phyloP scores from a whole-genome alignment of 2,329 filamentous ascomycete species.

The Epichloe baconii region DNA sequence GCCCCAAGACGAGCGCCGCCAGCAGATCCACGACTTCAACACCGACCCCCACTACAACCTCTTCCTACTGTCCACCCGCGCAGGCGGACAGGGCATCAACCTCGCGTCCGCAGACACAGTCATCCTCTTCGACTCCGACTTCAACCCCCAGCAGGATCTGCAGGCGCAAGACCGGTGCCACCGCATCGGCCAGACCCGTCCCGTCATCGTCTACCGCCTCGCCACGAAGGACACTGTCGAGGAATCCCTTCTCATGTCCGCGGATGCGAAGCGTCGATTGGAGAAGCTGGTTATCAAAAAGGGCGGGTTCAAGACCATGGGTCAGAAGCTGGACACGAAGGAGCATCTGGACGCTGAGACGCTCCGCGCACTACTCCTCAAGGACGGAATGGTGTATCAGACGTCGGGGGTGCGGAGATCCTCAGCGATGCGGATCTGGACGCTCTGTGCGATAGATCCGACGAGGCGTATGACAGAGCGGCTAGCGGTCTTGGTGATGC shows the following conservation, averaged over 20 bases:
- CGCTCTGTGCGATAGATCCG: slow-evolving; percentile 63
- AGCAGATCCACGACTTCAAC: slow-evolving; percentile 65
- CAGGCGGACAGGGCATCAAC: slow-evolving; percentile 92
- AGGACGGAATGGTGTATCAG: slow-evolving; percentile 57
- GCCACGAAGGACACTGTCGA: slow-evolving; percentile 91
- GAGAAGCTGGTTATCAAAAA: slow-evolving; percentile 96
- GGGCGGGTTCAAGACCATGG: slow-evolving; percentile 64
- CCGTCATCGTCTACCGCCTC: slow-evolving; percentile 86
- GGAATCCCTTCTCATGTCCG: slow-evolving; percentile 71
- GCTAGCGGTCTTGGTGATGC: slow-evolving; percentile 66
- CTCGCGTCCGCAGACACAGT: slow-evolving; percentile 85
- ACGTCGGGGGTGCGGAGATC: slow-evolving; percentile 49
- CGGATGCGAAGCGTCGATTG: slow-evolving; percentile 79
- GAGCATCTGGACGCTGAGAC: slow-evolving; percentile 47
- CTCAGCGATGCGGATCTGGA: slow-evolving; percentile 65
- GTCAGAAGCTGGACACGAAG: slow-evolving; percentile 41
- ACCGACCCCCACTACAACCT: slow-evolving; percentile 51
- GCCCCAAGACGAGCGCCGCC: slow-evolving; percentile 55
- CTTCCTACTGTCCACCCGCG: slow-evolving; percentile 80
- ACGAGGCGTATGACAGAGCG: slow-evolving; percentile 53
- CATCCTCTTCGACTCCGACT: slow-evolving; percentile 76
- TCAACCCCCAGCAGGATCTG: slow-evolving; percentile 94
- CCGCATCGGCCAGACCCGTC: slow-evolving; percentile 82
- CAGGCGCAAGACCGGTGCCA: slow-evolving; percentile 94
- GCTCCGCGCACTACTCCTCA: slow-evolving; percentile 48